Conservation (phyloP, 768 basidiomycete species). For the Hydnomerulius pinastri region DNA sequence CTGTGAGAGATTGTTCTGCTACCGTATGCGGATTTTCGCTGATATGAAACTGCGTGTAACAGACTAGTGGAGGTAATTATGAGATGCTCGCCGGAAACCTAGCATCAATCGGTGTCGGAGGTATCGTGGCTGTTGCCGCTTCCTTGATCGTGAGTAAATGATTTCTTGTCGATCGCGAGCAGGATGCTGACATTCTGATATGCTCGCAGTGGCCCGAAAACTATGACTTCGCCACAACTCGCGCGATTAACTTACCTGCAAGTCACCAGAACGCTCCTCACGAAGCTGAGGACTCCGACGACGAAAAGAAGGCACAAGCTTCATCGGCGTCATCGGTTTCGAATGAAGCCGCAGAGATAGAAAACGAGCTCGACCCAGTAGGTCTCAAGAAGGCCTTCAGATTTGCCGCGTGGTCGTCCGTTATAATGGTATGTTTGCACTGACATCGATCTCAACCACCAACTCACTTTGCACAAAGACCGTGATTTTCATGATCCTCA, state of each 20-base stretch:
- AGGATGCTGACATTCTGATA: neutral
- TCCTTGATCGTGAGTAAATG: constrained; percentile 59
- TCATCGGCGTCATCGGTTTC: constrained; percentile 39
- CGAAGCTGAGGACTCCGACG: constrained; percentile 28
- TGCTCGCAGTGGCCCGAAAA: constrained; percentile 69
- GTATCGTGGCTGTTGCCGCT: constrained; percentile 64
- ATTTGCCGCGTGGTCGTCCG: constrained; percentile 77
- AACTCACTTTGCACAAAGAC: constrained; percentile 38
- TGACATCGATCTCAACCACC: neutral
- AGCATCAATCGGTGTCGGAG: constrained; percentile 81
- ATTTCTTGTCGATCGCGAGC: neutral
- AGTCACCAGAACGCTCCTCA: constrained; percentile 13
- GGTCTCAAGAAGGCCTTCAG: constrained; percentile 72
- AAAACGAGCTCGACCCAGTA: constrained; percentile 64
- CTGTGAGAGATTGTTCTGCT: constrained; percentile 38
- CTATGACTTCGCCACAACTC: constrained; percentile 79
- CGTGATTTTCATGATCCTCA: constrained; percentile 64
- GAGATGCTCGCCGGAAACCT: constrained; percentile 90
- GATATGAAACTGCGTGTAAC: neutral
- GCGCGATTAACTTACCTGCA: constrained; percentile 65
- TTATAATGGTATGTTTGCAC: constrained; percentile 61
- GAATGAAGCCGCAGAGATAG: constrained; percentile 39
- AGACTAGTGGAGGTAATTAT: constrained; percentile 56
- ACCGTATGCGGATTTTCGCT: neutral
- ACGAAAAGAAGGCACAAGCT: constrained; percentile 39